Base-by-base conservation (phyloP, 2,329 filamentous ascomycete species). In the Colletotrichum chlorophyti region DNA sequence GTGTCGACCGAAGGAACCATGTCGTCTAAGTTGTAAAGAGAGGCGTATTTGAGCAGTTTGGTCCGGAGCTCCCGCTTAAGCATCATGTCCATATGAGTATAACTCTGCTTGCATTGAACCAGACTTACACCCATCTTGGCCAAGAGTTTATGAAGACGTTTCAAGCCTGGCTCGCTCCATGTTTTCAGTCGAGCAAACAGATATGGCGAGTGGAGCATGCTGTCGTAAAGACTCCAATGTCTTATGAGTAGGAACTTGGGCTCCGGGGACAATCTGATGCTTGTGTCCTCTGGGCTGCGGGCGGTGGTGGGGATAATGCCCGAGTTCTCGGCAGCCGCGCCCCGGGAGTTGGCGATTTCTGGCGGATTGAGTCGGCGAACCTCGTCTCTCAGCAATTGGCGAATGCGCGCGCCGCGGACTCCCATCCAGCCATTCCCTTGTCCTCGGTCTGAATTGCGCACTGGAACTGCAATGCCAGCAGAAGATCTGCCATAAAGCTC, bases 11-110 rank as follows among this genome's bases (percentile, higher is more conserved):
- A 86, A 1, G 94, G 94, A 0, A 99, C 93, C 68, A 99, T 87
- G 48, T 94, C 95, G 64, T 98, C 93, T 1, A 99, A 83, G 24
- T 96, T 95, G 73, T 98, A 99, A 60, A 96, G 82, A 1, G 92
- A 92, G 0, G 93, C 93, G 70, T 97, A 98, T 67, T 94, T 94
- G 17, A 97, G 81, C 2, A 99, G 82, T 59, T 96, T 91, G 43
- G 91, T 86, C 37, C 94, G 87, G 26, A 98, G 77, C 26, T 91
- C 91, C 5, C 91, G 88, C 75, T 98, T 99, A 29, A 99, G 79
- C 73, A 96, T 89, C 87, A 97, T 96, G 74, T 98, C 94, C 93
- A 99, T 98, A 73, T 99, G 95, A 0, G 93, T 92, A 71, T 98
- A 99, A 70, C 88, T 94, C 74, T 98, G 95, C 67, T 92, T 93